A percentile compares a stretch with the other conserved stretches of the same genome.
phyloP scores from a whole-genome alignment of 164 flowering plant species.

The Magnolia officinalis region DNA sequence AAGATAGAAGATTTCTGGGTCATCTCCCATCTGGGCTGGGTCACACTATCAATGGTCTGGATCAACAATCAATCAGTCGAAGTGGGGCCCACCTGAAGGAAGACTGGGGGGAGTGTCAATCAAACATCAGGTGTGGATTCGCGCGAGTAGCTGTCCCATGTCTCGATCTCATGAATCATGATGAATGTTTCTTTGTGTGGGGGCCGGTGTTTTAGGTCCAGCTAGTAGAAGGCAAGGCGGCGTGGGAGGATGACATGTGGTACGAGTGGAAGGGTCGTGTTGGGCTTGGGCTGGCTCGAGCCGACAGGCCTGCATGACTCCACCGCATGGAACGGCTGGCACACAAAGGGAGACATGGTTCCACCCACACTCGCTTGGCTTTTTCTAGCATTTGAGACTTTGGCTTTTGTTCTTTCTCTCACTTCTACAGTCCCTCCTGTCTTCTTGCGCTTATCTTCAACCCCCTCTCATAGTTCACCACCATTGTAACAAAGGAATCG shows the following conservation, averaged over 20 bases:
- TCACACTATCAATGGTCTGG: too few relatives aligned
- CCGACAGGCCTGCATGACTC: slow-evolving; percentile 8
- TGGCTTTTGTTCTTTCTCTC: slow-evolving; percentile 3
- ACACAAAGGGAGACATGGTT: neutral
- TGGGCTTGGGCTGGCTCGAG: neutral
- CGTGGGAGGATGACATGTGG: neutral
- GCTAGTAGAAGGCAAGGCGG: slow-evolving; percentile 1
- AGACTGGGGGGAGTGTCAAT: too few relatives aligned
- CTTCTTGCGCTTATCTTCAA: neutral
- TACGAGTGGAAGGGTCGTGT: neutral
- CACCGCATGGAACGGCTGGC: slow-evolving; percentile 7
- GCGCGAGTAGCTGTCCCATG: too few relatives aligned
- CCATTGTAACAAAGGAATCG: too few relatives aligned
- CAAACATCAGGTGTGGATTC: too few relatives aligned
- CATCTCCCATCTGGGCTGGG: too few relatives aligned
- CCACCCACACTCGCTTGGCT: slow-evolving; percentile 8
- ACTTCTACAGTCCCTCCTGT: neutral
- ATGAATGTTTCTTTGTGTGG: neutral
- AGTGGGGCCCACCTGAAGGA: too few relatives aligned
- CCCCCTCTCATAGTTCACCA: too few relatives aligned
- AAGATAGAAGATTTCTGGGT: too few relatives aligned
- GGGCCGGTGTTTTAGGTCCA: neutral
- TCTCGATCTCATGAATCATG: neutral
- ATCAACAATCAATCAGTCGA: too few relatives aligned
- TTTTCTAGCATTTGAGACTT: slow-evolving; percentile 11